Evolutionary conservation across 2,329 filamentous ascomycete species (phyloP).

Genomic region (Sporothrix phasma): DNA sequence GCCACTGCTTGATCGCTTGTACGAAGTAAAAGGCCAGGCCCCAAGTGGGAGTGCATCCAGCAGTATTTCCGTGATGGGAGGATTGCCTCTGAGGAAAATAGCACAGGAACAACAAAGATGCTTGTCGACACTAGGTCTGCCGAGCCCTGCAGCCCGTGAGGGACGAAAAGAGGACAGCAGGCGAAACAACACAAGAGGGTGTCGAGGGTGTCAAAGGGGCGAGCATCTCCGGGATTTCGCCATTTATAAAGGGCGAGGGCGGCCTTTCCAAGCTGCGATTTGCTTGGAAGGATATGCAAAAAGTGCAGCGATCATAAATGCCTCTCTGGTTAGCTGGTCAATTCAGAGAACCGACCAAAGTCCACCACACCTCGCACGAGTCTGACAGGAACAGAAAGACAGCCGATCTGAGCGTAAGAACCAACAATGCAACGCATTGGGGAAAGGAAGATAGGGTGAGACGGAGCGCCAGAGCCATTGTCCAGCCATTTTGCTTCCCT

Average conservation of each 20-base stretch:
- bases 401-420: background rate
- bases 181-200: background rate
- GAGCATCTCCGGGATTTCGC: background rate
- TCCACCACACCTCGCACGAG: background rate
- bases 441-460: background rate
- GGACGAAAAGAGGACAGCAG: background rate
- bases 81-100: background rate
- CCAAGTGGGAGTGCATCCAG: background rate
- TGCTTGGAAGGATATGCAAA: background rate
- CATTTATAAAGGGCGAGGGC: background rate
- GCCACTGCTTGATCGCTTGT: background rate
- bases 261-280: background rate
- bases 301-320: no score
- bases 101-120: background rate
- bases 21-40: background rate
- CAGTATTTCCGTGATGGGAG: background rate
- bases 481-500: background rate
- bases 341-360: background rate
- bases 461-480: background rate
- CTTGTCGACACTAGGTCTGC: background rate
- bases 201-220: background rate
- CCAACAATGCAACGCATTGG: background rate
- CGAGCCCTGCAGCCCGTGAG: background rate
- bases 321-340: background rate
- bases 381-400: conserved; percentile 1